Evolutionary conservation across 208 protist species (phyloP).

Genomic region (Wallacemonas sp.): DNA sequence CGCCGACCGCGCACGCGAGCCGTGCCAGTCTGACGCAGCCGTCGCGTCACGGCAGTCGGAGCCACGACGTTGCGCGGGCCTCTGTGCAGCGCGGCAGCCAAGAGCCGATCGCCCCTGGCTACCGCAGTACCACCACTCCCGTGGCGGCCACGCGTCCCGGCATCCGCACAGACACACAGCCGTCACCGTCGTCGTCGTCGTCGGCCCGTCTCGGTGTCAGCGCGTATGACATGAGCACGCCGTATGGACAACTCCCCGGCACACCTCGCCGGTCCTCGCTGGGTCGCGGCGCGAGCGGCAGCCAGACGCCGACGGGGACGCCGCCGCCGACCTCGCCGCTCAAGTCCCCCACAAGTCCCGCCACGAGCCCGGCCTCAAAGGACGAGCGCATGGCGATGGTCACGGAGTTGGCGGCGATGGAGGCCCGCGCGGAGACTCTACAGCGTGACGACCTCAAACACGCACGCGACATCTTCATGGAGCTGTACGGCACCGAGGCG

Average conservation of each 20-base stretch:
- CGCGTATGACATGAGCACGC: not conserved
- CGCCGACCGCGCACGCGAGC: too few species aligned
- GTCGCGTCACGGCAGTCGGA: not conserved
- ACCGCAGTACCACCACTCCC: not conserved
- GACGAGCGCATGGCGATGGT: constrained; percentile 11
- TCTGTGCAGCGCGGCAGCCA: constrained; percentile 20
- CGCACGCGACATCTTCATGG: constrained; percentile 47
- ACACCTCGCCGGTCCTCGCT: constrained; percentile 5
- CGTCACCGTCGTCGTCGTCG: too few species aligned
- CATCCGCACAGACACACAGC: too few species aligned
- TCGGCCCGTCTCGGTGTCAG: not conserved
- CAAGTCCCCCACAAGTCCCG: constrained; percentile 4
- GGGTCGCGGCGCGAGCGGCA: not conserved
- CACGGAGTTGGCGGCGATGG: constrained; percentile 14
- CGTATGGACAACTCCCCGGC: not conserved
- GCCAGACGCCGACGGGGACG: not conserved
- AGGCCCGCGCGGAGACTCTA: constrained; percentile 16
- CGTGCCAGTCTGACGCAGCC: not conserved
- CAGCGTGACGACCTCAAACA: constrained; percentile 30
- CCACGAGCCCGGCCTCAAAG: not conserved
- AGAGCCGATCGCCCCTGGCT: constrained; percentile 2
- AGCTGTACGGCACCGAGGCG: constrained; percentile 45
- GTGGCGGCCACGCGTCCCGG: too few species aligned
- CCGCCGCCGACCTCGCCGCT: not conserved
- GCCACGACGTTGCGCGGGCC: too few species aligned